Evolutionary conservation across 176 grass and related monocot species (phyloP).

Genomic region (Guadua angustifolia): DNA sequence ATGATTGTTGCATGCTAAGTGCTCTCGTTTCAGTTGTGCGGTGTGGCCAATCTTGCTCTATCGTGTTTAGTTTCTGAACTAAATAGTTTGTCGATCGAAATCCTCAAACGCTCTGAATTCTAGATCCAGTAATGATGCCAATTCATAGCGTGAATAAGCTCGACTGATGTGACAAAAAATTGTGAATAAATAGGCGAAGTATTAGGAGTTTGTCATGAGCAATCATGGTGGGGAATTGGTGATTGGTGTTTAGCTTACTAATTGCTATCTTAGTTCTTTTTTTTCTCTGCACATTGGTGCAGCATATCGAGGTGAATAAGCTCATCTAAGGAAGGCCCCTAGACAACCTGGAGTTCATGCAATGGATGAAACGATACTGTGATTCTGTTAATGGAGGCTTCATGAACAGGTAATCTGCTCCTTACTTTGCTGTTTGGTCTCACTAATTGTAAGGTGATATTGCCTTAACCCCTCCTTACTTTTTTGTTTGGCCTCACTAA

Average conservation of each 20-base stretch:
- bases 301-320: conserved; percentile 95
- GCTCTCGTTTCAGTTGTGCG: neutral
- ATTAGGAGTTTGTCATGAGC: neutral
- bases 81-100: neutral
- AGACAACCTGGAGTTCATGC: conserved; percentile 97
- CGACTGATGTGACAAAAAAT: neutral
- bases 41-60: neutral
- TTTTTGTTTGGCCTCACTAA: neutral
- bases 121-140: neutral
- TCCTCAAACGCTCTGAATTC: neutral
- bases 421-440: neutral
- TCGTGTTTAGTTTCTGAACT: neutral
- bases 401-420: conserved; percentile 58
- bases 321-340: conserved; percentile 83
- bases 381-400: conserved; percentile 74
- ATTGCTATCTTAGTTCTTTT: neutral
- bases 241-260: neutral
- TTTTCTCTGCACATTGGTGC: conserved; percentile 20
- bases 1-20: neutral
- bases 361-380: conserved; percentile 92
- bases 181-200: neutral
- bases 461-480: too few relatives aligned
- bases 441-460: neutral
- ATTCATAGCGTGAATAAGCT: neutral
- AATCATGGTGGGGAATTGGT: neutral